Conservation (phyloP, 2,329 filamentous ascomycete species). For the Penicillium sp. region DNA sequence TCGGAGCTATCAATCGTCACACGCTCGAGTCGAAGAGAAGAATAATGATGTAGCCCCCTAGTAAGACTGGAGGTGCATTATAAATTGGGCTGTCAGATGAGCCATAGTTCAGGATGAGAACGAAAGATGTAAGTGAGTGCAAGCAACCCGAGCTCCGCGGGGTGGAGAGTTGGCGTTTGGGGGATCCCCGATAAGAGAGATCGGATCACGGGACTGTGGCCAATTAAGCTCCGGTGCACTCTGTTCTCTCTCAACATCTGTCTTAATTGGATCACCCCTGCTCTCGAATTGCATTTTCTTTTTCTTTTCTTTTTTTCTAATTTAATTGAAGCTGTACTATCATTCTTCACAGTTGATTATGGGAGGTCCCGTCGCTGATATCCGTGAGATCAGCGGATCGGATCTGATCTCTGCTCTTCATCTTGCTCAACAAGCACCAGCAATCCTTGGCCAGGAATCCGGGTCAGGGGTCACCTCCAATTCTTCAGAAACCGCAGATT, state of each 20-base stretch:
- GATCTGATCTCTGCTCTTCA: conserved; percentile 50
- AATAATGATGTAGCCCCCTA: background rate
- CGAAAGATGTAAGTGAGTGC: background rate
- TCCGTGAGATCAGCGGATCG: conserved; percentile 29
- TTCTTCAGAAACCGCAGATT: conserved; percentile 68
- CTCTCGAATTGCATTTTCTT: background rate
- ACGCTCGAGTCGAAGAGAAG: background rate
- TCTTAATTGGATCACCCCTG: background rate
- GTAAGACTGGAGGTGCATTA: background rate
- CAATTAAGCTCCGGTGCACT: conserved; percentile 1
- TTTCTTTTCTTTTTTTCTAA: background rate
- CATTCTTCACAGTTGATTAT: conserved; percentile 5
- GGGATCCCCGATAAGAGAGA: conserved; percentile 22
- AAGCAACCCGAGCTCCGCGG: conserved; percentile 10
- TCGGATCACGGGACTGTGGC: conserved; percentile 27
- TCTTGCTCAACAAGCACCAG: conserved; percentile 45
- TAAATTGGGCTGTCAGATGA: background rate
- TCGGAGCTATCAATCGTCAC: background rate
- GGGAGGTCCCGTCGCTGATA: conserved; percentile 14
- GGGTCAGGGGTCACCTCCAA: conserved; percentile 51
- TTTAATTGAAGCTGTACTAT: background rate
- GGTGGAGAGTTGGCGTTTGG: conserved; percentile 3
- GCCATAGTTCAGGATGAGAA: background rate
- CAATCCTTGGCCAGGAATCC: conserved; percentile 48
- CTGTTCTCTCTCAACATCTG: background rate